Conservation (phyloP, 768 basidiomycete species). For the Amanita rimosa region DNA sequence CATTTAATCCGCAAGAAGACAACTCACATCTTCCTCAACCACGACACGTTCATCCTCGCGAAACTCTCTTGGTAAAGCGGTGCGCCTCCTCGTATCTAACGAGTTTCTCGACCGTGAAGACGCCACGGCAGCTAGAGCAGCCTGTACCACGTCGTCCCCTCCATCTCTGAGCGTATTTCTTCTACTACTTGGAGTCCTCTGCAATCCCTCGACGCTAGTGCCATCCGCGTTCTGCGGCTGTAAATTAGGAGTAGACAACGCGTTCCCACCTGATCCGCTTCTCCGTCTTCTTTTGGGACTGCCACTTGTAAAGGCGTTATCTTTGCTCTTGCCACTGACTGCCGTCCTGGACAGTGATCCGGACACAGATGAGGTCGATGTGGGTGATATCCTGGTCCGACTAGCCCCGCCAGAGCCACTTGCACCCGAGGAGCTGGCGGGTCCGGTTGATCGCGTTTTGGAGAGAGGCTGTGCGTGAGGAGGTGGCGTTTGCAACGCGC, state of each 20-base stretch:
- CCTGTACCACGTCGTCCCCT: conserved; percentile 29
- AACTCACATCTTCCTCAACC: conserved; percentile 5
- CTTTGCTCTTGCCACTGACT: background rate
- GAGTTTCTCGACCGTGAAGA: conserved; percentile 40
- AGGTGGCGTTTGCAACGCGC: conserved; percentile 14
- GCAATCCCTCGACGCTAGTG: background rate
- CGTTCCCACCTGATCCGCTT: background rate
- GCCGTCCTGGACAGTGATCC: background rate
- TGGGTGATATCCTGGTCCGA: background rate
- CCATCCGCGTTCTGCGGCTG: background rate
- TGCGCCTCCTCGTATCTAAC: conserved; percentile 24
- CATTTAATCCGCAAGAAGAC: background rate
- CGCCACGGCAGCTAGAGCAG: conserved; percentile 52
- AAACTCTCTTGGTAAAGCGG: conserved; percentile 31
- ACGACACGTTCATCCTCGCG: conserved; percentile 18
- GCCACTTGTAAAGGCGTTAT: background rate
- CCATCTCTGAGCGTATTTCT: conserved; percentile 10
- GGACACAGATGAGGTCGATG: conserved; percentile 2
- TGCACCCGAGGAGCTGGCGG: background rate
- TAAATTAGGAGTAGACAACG: background rate
- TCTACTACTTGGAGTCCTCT: background rate
- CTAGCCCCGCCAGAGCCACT: background rate
- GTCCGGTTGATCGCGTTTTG: conserved; percentile 2
- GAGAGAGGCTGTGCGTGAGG: background rate
- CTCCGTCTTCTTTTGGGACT: conserved; percentile 5